phyloP scores from a whole-genome alignment of 202 grass and related monocot genomes.

The Elaeis oleifera region DNA sequence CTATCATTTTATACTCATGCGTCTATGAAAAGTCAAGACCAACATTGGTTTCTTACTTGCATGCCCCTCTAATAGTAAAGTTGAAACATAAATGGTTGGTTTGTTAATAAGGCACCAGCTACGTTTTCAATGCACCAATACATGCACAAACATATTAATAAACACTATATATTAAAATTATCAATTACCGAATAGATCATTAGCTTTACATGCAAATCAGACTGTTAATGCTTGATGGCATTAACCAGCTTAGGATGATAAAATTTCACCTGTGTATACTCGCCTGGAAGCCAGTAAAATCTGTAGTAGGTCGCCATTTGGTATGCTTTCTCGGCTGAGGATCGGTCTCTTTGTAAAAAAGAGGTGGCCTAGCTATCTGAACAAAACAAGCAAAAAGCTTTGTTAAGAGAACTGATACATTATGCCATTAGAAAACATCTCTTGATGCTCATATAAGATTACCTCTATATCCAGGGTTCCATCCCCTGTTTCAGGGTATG shows the following conservation, averaged over 20 bases:
- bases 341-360: conserved; percentile 90
- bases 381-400: conserved; percentile 17
- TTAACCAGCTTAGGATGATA: conserved; percentile 15
- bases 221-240: background rate
- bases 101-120: too few relatives aligned
- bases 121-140: too few relatives aligned
- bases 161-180: too few relatives aligned
- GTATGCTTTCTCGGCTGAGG: conserved; percentile 95
- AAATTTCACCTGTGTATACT: conserved; percentile 47
- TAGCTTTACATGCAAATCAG: background rate
- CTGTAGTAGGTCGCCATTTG: conserved; percentile 62
- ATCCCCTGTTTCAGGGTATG: conserved; percentile 51
- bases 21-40: too few relatives aligned
- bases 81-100: too few relatives aligned
- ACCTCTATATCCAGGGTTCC: conserved; percentile 58
- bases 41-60: too few relatives aligned
- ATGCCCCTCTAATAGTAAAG: too few relatives aligned
- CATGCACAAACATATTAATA: too few relatives aligned
- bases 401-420: conserved; percentile 9
- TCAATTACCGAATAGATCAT: background rate
- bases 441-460: conserved; percentile 12
- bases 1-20: too few relatives aligned
- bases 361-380: conserved; percentile 74
- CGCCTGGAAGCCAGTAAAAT: conserved; percentile 88
- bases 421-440: background rate